Base-by-base conservation (phyloP, 495 filamentous ascomycete species). In the Hyaloscypha bicolor region DNA sequence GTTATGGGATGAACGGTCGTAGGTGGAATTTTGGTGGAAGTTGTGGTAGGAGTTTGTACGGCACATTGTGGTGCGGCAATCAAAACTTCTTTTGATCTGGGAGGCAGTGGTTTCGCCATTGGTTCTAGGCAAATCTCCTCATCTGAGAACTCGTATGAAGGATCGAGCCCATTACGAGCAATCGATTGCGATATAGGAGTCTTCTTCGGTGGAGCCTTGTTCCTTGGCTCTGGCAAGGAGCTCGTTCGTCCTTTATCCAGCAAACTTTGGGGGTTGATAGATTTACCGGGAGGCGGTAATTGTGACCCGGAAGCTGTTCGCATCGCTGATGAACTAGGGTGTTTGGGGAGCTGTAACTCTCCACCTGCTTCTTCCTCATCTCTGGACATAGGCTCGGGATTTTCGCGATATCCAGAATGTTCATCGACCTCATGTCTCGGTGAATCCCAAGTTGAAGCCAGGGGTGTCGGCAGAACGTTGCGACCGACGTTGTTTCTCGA, bases 81-180 rank as follows among this genome's bases (percentile, higher is more conserved):
- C 4, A 12, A 48, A 12, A 12, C 16, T 19, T 4, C 4, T 14
- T 48, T 48, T 19, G 42, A 48, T 19, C 4, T 48, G 9, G 16
- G 42, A 48, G 9, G 4, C 16, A 48, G 4, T 19, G 9, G 16
- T 48, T 4, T 14, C 9, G 42, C 42, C 4, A 48, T 19, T 4
- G 42, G 42, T 29, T 32, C 56, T 61, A 55, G 1, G 6, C 33
- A 42, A 6, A 76, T 71, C 14, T 81, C 79, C 31, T 81, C 79
- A 57, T 81, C 79, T 1, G 79, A 81, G 61, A 81, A 80, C 9
- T 67, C 74, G 65, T 80, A 80, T 31, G 74, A 70, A 2, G 75
- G 70, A 61, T 79, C 69, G 55, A 78, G 76, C 5, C 63, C 29
- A 52, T 55, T 78, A 72, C 11, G 37, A 22, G 12, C 61, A 5